phyloP scores from a whole-genome alignment of 1,139 yeast genomes.

The Yamadazyma diddensiae region DNA sequence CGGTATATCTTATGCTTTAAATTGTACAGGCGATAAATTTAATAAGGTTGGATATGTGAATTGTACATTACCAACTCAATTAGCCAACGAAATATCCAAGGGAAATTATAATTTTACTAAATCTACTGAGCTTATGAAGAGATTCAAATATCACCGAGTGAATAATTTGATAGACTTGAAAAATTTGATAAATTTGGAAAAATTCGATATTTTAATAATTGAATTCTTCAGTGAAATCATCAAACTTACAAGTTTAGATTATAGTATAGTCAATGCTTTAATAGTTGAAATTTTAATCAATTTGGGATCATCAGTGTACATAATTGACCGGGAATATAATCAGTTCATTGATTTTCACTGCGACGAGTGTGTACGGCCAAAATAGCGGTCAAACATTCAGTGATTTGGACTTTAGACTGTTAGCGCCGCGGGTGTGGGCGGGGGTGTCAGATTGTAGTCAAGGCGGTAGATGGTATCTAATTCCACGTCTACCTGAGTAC shows the following conservation, averaged over 20 bases:
- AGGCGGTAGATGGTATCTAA: too few species aligned
- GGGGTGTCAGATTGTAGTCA: too few species aligned
- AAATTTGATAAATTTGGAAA: constrained; percentile 3
- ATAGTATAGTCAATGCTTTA: constrained; percentile 13
- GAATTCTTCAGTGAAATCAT: constrained; percentile 15
- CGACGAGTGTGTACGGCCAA: constrained; percentile 4
- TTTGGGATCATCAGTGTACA: constrained; percentile 3
- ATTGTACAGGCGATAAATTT: constrained; percentile 4
- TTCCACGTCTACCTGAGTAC: too few species aligned
- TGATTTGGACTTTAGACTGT: too few species aligned
- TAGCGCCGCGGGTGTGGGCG: too few species aligned
- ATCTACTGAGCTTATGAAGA: constrained; percentile 10
- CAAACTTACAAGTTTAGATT: constrained; percentile 9
- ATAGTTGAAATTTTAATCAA: constrained; percentile 12
- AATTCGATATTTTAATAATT: constrained; percentile 8
- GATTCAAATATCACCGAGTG: constrained; percentile 16
- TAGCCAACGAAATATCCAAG: constrained; percentile 11
- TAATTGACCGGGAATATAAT: constrained; percentile 10
- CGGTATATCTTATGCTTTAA: constrained; percentile 11
- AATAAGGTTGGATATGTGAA: constrained; percentile 15
- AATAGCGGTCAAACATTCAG: too few species aligned
- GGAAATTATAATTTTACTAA: constrained; percentile 9
- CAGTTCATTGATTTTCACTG: constrained; percentile 11
- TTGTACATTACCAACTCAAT: constrained; percentile 16
- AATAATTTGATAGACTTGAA: constrained; percentile 9